phyloP scores from a whole-genome alignment of 495 filamentous ascomycete species.

The Extremus antarcticus region DNA sequence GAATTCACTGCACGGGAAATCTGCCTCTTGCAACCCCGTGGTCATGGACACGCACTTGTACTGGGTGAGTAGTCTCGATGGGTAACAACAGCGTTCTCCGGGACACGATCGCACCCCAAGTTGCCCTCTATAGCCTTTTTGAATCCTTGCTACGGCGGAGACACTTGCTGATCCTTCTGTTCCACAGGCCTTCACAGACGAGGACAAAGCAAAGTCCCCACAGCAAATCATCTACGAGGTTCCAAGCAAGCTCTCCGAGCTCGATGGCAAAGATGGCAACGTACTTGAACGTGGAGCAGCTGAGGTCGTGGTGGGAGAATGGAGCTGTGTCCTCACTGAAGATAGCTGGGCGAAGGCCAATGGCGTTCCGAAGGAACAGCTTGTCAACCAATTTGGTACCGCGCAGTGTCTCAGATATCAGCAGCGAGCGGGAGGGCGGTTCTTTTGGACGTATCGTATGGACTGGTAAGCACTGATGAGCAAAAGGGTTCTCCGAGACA shows the following conservation, averaged over 20 bases:
- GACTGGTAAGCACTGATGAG: no score
- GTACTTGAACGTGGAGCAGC: slow-evolving; percentile 37
- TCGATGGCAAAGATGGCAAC: slow-evolving; percentile 34
- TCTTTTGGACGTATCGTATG: slow-evolving; percentile 48
- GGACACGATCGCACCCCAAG: no score
- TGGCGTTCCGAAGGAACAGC: slow-evolving; percentile 17
- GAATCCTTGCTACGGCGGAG: no score
- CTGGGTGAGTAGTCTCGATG: no score
- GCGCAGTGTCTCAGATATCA: slow-evolving; percentile 37
- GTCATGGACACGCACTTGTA: slow-evolving; percentile 47
- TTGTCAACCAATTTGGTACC: slow-evolving; percentile 37
- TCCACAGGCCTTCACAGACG: slow-evolving; percentile 38
- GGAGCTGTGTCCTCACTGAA: slow-evolving; percentile 40
- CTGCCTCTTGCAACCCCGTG: slow-evolving; percentile 32
- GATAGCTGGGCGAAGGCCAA: slow-evolving; percentile 34
- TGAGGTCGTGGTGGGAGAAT: slow-evolving; percentile 43
- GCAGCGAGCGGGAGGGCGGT: slow-evolving; percentile 35
- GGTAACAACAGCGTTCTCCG: no score
- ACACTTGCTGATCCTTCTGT: no score
- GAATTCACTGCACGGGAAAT: slow-evolving; percentile 13
- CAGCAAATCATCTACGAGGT: slow-evolving; percentile 38
- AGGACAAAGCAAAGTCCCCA: slow-evolving; percentile 35
- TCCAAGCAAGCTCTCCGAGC: slow-evolving; percentile 25
- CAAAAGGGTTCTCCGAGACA: no score
- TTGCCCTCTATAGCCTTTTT: no score